Evolutionary conservation across 108 stramenopile species (phyloP).

Genomic region (Conticribra guillardii): DNA sequence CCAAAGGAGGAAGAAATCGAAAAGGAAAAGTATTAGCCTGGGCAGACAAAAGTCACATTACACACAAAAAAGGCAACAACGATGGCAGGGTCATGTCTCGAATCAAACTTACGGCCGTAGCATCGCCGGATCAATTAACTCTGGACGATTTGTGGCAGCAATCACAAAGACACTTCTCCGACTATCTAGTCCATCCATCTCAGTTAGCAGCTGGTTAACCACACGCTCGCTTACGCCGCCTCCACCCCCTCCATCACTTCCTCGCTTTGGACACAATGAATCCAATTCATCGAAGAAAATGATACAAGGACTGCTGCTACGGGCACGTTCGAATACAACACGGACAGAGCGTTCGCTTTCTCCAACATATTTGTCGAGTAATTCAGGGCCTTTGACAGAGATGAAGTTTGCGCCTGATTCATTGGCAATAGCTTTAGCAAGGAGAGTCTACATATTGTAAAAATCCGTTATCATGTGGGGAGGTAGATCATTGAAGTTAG

Average conservation of each 20-base stretch:
- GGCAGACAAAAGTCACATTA: no score
- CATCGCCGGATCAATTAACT: constrained; percentile 96
- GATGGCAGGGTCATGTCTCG: no score
- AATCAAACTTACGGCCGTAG: constrained; percentile 76
- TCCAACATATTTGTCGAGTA: constrained; percentile 95
- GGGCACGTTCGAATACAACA: constrained; percentile 88
- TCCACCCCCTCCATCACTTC: constrained; percentile 91
- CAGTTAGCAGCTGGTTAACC: constrained; percentile 97
- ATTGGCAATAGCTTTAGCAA: constrained; percentile 99
- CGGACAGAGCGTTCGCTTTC: constrained; percentile 97
- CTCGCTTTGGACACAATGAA: constrained; percentile 91
- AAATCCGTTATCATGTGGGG: no score
- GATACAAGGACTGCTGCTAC: constrained; percentile 92
- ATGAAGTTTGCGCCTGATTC: constrained; percentile 99
- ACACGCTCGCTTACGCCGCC: constrained; percentile 95
- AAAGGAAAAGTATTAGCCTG: no score
- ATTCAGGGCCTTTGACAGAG: constrained; percentile 93
- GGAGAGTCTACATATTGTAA: constrained; percentile 66
- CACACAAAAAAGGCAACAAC: no score
- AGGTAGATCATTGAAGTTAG: no score
- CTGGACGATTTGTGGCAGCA: constrained; percentile 96
- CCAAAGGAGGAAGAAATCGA: constrained; percentile 10
- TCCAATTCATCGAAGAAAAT: constrained; percentile 99
- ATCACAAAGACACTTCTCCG: constrained; percentile 94
- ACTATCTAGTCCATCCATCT: constrained; percentile 98